Conservation (phyloP, 345 rosid species). For the Zanthoxylum bungeanum region DNA sequence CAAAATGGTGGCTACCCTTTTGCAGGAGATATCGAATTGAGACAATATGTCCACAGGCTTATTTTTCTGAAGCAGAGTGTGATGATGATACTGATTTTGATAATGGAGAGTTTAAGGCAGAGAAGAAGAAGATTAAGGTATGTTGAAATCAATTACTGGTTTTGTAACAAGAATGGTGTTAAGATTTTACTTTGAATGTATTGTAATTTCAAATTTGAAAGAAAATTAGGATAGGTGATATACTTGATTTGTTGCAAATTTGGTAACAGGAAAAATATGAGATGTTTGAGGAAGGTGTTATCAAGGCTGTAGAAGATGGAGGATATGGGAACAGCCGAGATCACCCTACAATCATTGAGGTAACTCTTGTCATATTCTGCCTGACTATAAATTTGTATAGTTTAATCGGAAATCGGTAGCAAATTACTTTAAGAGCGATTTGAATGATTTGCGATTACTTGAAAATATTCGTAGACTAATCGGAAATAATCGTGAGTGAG, state of each 20-base stretch:
- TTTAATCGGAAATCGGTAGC: too few relatives aligned
- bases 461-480: too few relatives aligned
- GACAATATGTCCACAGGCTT: neutral
- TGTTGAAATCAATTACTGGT: neutral
- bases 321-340: conserved; percentile 3
- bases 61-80: conserved; percentile 18
- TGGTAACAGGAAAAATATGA: conserved; percentile 16
- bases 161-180: neutral
- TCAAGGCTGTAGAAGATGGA: conserved; percentile 2
- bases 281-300: conserved; percentile 21
- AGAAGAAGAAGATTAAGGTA: conserved; percentile 23
- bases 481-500: too few relatives aligned
- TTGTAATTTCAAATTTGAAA: neutral
- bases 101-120: conserved; percentile 7
- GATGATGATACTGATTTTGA: neutral
- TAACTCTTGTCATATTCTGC: neutral
- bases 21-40: conserved; percentile 19
- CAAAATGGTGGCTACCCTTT: conserved; percentile 49
- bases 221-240: neutral
- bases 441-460: too few relatives aligned
- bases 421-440: too few relatives aligned
- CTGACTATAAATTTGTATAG: neutral
- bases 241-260: neutral
- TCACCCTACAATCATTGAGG: conserved; percentile 32
- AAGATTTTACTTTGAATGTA: neutral